Base-by-base conservation (phyloP, 208 protist genomes). In the Porcisia deanei region DNA sequence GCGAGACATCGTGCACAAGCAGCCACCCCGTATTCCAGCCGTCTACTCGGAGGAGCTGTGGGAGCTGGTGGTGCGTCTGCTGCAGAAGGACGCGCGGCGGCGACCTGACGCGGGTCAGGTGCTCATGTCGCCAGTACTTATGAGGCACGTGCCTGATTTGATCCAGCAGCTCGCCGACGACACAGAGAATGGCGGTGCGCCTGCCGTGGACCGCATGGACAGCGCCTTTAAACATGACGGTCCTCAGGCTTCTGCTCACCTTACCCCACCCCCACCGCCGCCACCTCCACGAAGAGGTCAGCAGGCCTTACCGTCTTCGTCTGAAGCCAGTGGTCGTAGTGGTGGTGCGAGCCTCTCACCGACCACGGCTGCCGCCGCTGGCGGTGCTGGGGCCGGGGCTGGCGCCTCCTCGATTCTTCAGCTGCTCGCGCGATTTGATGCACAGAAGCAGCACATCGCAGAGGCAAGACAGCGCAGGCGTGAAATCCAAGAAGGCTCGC, bases 61-160 rank as follows among this genome's bases (percentile, higher is more conserved):
- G 88, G 30, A 85, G 12, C 72, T 98, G 52, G 83, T 97, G 45
- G 73, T 81, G 45, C 85, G 77, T 78, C 87, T 97, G 76, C 79
- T 98, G 22, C 73, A 91, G 57, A 98, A 98, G 76, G 90, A 96
- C 58, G 89, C 92, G 20, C 71, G 77, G 52, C 81, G 92, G n/a
- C 85, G 95, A n/a, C 95, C 95, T 2, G 87, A 90, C 43, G 92
- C 93, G 12, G 85, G 84, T 18, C 88, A 93, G 68, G 86, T 98
- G 18, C 85, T 98, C 12, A 76, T 75, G 52, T 73, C 86, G 1
- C 87, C 92, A 0, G 86, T 95, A 25, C 64, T 97, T 39, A 88
- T 92, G 80, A 77, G 75, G 54, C 84, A 87, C 43, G 84, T 95
- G 52, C 91, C 93, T 8, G 85, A 86, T 45, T 80, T 97, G 30